Evolutionary conservation across 352 stramenopile species (phyloP), one percentile per base, ranked within the genome.

Genomic region (Phytopythium delawarense): DNA sequence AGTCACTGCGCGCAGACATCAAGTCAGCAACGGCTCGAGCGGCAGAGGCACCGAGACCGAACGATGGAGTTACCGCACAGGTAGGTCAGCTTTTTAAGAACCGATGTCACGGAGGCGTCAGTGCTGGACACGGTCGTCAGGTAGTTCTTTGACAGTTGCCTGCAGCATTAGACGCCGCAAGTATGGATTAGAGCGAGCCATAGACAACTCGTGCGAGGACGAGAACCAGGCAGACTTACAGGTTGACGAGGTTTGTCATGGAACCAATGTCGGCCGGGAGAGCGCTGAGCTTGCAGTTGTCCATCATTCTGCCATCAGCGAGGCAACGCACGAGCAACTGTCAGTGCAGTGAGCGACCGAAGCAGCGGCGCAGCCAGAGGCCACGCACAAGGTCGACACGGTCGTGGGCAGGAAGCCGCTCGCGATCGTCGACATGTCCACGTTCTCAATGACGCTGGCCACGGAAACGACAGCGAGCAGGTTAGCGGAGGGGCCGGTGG

Each of bases 261-360:
- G 69, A 69, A 32, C 62, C 67, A 21, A 92, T 64, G 48, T 88
- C 74, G 1, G 60, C 54, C 15, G 83, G 79, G 21, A 92, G 50
- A 25, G 62, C 69, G 25, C 59, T 79, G 54, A 92, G 69, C 49
- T 81, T 79, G 65, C 83, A 92, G 66, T 92, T 92, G 28, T 89
- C 74, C 64, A 92, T 75, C 1, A 75, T 74, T 20, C 81, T 91
- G 40, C 9, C 20, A 12, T 11, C 20, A 12, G 34, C 11, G 7
- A 39, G 7, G 11, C 34, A 39, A 39, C 34, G 11, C 34, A 39
- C 34, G 34, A 39, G 34, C 34, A 12, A 12, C 34, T 39, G 34
- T 39, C 34, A 39, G 34, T 5, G 5, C 34, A 39, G 34, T 39
- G 11, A 39, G 34, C 34, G 34, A 39, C 34, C 34, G 11, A 39